Evolutionary conservation across 2,329 filamentous ascomycete species (phyloP).

Genomic region (Rachicladosporium sp.): DNA sequence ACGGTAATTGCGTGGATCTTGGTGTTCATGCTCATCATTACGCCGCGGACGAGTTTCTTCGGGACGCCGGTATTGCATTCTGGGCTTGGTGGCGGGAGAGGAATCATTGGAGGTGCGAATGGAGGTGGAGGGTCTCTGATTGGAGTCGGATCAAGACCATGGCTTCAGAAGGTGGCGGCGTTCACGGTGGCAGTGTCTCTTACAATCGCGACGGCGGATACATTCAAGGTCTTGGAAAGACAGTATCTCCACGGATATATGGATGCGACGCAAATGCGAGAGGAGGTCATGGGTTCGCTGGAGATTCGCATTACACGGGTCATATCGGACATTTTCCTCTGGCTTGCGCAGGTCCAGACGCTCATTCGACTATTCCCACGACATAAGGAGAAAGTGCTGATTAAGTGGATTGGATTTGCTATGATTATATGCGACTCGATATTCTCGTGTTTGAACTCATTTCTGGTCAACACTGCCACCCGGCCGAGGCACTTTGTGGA

Average conservation of each 20-base stretch:
- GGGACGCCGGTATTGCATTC: slow-evolving; percentile 50
- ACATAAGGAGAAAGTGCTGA: slow-evolving; percentile 93
- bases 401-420: slow-evolving; percentile 96
- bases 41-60: slow-evolving; percentile 83
- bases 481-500: slow-evolving; percentile 65
- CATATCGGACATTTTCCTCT: slow-evolving; percentile 91
- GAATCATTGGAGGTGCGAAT: slow-evolving; percentile 73
- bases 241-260: slow-evolving; percentile 73
- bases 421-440: slow-evolving; percentile 82
- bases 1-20: slow-evolving; percentile 87
- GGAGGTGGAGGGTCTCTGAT: slow-evolving; percentile 51
- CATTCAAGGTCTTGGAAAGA: slow-evolving; percentile 67
- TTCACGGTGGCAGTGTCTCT: slow-evolving; percentile 63
- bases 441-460: slow-evolving; percentile 86
- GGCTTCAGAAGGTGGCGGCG: slow-evolving; percentile 66
- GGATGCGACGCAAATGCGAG: slow-evolving; percentile 64
- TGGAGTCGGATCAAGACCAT: slow-evolving; percentile 80
- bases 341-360: slow-evolving; percentile 95
- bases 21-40: slow-evolving; percentile 86
- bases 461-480: slow-evolving; percentile 49
- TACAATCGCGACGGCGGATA: slow-evolving; percentile 86
- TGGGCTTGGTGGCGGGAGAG: slow-evolving; percentile 49
- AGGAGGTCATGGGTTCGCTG: slow-evolving; percentile 67
- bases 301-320: slow-evolving; percentile 84
- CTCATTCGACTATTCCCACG: slow-evolving; percentile 90